A percentile compares a stretch with the other conserved stretches of the same genome.
Conservation (phyloP, 106 monocot genomes). For the Platanthera zijinensis region DNA sequence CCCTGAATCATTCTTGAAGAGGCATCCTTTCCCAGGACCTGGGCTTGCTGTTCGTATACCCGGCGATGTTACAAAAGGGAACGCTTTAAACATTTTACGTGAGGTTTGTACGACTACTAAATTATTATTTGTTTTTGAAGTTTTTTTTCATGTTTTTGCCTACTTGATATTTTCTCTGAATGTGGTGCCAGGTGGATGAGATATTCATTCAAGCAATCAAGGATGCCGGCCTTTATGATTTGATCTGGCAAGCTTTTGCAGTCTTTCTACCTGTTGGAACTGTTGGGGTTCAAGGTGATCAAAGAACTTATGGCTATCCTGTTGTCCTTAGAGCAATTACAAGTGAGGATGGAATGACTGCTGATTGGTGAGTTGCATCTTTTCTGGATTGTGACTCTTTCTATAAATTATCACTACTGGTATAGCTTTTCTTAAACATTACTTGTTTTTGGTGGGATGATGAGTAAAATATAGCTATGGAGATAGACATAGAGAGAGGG, state of each 20-base stretch:
- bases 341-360: slow-evolving; percentile 97
- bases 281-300: slow-evolving; percentile 96
- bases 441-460: not conserved
- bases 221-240: slow-evolving; percentile 92
- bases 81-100: slow-evolving; percentile 80
- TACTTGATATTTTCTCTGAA: not conserved
- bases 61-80: slow-evolving; percentile 94
- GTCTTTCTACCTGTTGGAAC: slow-evolving; percentile 84
- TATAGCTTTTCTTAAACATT: not conserved
- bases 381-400: not conserved
- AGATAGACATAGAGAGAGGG: not conserved
- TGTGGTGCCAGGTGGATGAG: slow-evolving; percentile 68
- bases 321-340: slow-evolving; percentile 92
- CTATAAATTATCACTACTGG: not conserved
- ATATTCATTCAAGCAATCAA: slow-evolving; percentile 95
- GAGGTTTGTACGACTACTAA: slow-evolving; percentile 40
- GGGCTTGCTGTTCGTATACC: slow-evolving; percentile 91
- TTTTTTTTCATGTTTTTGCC: not conserved
- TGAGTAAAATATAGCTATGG: too few relatives aligned
- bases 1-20: slow-evolving; percentile 80
- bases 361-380: slow-evolving; percentile 65
- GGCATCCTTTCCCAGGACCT: slow-evolving; percentile 98
- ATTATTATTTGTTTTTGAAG: not conserved
- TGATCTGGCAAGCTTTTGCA: slow-evolving; percentile 97
- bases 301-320: slow-evolving; percentile 83